These are phyloP conservation scores for Lactarius akahatsu DNA, from an alignment of 768 basidiomycete genomes.

Conservation along the genomic window DNA sequence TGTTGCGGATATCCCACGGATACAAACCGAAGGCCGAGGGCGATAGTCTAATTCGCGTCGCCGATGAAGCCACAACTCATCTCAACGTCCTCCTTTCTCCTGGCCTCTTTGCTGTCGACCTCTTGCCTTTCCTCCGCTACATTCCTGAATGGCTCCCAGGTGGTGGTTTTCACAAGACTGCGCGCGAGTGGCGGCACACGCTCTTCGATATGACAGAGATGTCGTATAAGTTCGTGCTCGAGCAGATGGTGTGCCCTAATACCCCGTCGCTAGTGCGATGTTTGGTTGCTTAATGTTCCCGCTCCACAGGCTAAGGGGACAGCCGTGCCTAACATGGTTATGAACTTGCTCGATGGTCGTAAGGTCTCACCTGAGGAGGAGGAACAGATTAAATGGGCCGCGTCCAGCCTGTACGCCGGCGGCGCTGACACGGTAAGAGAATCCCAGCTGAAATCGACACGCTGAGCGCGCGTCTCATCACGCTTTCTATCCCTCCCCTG, in stretches of 20 bases:
- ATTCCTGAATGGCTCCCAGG: constrained; percentile 33
- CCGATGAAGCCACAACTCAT: constrained; percentile 30
- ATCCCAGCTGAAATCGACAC: background rate
- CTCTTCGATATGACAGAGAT: constrained; percentile 25
- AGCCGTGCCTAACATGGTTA: constrained; percentile 26
- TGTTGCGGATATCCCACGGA: constrained; percentile 29
- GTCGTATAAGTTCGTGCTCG: constrained; percentile 25
- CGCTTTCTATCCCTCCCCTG: background rate
- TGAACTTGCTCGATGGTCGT: constrained; percentile 25
- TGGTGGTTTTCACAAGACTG: constrained; percentile 30
- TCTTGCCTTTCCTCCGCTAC: constrained; percentile 29
- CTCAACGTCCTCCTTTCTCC: constrained; percentile 23
- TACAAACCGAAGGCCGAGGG: constrained; percentile 25
- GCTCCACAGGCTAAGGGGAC: constrained; percentile 24
- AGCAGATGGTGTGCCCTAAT: constrained; percentile 24
- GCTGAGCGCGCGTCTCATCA: background rate
- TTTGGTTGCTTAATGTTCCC: background rate
- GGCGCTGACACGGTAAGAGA: constrained; percentile 31
- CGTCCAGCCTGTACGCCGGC: constrained; percentile 32
- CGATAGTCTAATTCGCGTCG: constrained; percentile 30
- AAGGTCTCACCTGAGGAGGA: constrained; percentile 23
- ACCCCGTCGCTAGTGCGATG: background rate
- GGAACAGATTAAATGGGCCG: constrained; percentile 32
- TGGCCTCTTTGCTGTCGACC: constrained; percentile 29
- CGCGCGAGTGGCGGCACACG: constrained; percentile 28